A percentile compares a stretch with the other conserved stretches of the same genome.
phyloP scores from a whole-genome alignment of 768 basidiomycete genomes.

The Auriscalpium vulgare region DNA sequence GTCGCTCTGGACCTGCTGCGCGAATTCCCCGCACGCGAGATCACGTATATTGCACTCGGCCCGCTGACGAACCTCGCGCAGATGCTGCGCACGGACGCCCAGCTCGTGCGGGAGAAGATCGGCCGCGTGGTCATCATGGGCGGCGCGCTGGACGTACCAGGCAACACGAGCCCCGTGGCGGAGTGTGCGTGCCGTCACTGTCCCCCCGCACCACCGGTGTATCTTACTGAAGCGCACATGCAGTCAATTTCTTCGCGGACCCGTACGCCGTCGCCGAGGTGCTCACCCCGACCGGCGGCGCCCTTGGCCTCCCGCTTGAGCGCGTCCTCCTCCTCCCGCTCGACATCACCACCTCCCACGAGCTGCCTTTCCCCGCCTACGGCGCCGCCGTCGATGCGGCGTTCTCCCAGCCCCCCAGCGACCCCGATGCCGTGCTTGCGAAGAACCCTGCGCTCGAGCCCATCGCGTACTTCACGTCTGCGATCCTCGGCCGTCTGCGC shows the following conservation, averaged over 20 bases:
- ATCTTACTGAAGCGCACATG: neutral
- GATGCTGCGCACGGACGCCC: constrained; percentile 47
- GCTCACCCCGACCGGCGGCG: constrained; percentile 33
- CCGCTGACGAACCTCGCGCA: constrained; percentile 76
- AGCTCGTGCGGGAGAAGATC: constrained; percentile 46
- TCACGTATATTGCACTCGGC: constrained; percentile 70
- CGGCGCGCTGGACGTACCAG: constrained; percentile 87
- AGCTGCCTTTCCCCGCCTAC: constrained; percentile 67
- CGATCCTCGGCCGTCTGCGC: constrained; percentile 67
- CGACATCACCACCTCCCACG: constrained; percentile 77
- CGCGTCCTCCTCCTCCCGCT: constrained; percentile 67
- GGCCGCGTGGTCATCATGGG: constrained; percentile 87
- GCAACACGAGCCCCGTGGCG: constrained; percentile 73
- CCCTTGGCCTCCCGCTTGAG: constrained; percentile 48
- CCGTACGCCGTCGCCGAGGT: constrained; percentile 76
- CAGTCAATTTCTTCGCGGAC: constrained; percentile 85
- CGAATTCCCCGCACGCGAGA: constrained; percentile 37
- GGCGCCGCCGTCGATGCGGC: constrained; percentile 47
- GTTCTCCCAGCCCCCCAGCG: constrained; percentile 32
- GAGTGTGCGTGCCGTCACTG: constrained; percentile 54
- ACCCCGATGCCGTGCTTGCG: constrained; percentile 37
- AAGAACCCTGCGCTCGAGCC: constrained; percentile 40
- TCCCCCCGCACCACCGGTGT: neutral
- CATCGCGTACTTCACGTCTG: constrained; percentile 68
- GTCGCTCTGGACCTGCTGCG: constrained; percentile 49